Evolutionary conservation across 2,329 filamentous ascomycete genomes (phyloP).

Genomic region (Ophiostoma sp.): DNA sequence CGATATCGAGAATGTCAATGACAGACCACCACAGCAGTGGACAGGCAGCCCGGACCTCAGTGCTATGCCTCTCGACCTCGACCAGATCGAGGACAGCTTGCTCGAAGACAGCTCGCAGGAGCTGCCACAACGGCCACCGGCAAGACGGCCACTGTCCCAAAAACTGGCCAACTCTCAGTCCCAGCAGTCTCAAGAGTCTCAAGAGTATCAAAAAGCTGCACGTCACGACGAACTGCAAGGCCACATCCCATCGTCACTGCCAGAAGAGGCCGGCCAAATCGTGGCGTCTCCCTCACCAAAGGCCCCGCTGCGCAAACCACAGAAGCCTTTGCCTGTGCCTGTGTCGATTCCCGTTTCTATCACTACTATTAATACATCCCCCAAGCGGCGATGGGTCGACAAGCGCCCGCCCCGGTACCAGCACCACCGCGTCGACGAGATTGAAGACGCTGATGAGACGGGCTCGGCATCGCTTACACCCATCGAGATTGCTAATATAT

Average conservation of each 20-base stretch:
- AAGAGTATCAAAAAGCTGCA: no score
- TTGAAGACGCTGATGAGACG: slow-evolving; percentile 1
- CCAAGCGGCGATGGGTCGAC: neutral
- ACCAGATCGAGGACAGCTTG: neutral
- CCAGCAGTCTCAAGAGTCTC: neutral
- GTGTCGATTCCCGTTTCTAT: no score
- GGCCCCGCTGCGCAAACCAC: neutral
- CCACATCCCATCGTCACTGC: slow-evolving; percentile 25
- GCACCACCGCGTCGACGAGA: neutral
- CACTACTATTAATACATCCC: neutral
- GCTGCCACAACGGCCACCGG: neutral
- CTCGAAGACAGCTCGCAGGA: slow-evolving; percentile 12
- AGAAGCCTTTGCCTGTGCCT: neutral
- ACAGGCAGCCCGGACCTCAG: slow-evolving; percentile 18
- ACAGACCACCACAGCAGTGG: neutral
- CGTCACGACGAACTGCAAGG: neutral
- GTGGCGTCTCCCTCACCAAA: neutral
- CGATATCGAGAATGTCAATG: neutral
- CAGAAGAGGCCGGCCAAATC: slow-evolving; percentile 24
- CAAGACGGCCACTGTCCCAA: slow-evolving; percentile 16
- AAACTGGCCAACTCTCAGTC: slow-evolving; percentile 18
- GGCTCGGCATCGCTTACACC: neutral
- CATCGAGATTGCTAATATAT: neutral
- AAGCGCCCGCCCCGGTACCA: neutral
- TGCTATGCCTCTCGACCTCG: slow-evolving; percentile 12